Conservation (phyloP, 495 filamentous ascomycete genomes). For the Daldinia concentrica region DNA sequence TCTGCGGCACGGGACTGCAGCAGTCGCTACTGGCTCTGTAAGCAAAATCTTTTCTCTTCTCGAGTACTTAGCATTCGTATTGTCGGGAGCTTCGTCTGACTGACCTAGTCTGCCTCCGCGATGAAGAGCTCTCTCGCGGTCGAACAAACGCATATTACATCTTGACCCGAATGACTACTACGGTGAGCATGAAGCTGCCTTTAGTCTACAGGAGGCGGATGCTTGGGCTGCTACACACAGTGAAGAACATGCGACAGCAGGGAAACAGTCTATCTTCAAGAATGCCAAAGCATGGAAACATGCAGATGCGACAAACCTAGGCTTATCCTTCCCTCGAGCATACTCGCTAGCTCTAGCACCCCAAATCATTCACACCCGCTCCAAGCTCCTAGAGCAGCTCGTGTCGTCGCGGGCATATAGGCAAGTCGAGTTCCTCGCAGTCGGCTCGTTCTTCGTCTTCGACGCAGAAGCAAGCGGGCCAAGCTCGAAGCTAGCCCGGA, state of each 20-base stretch:
- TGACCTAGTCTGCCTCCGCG: slow-evolving; percentile 64
- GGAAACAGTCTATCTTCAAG: slow-evolving; percentile 28
- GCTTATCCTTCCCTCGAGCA: slow-evolving; percentile 71
- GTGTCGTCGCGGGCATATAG: slow-evolving; percentile 87
- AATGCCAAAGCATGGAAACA: slow-evolving; percentile 45
- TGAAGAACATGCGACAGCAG: slow-evolving; percentile 1
- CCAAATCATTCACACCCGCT: slow-evolving; percentile 85
- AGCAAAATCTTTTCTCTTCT: slow-evolving; percentile 49
- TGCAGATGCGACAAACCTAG: slow-evolving; percentile 41
- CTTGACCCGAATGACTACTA: slow-evolving; percentile 89
- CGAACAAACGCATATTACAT: slow-evolving; percentile 90
- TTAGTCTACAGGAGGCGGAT: slow-evolving; percentile 84
- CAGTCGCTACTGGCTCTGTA: slow-evolving; percentile 95
- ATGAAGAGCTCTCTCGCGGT: slow-evolving; percentile 88
- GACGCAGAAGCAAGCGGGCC: slow-evolving; percentile 41
- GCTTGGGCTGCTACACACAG: slow-evolving; percentile 67
- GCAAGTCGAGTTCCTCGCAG: slow-evolving; percentile 91
- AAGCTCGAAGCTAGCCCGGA: slow-evolving; percentile 59
- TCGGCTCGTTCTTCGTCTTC: slow-evolving; percentile 93
- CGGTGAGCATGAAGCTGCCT: slow-evolving; percentile 84
- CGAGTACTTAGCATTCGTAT: neutral
- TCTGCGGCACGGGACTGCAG: slow-evolving; percentile 86
- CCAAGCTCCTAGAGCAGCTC: slow-evolving; percentile 75
- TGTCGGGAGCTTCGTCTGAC: slow-evolving; percentile 62
- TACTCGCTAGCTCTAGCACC: slow-evolving; percentile 89